Conservation (phyloP, 495 filamentous ascomycete genomes). For the Trichocladium uniseriatum region DNA sequence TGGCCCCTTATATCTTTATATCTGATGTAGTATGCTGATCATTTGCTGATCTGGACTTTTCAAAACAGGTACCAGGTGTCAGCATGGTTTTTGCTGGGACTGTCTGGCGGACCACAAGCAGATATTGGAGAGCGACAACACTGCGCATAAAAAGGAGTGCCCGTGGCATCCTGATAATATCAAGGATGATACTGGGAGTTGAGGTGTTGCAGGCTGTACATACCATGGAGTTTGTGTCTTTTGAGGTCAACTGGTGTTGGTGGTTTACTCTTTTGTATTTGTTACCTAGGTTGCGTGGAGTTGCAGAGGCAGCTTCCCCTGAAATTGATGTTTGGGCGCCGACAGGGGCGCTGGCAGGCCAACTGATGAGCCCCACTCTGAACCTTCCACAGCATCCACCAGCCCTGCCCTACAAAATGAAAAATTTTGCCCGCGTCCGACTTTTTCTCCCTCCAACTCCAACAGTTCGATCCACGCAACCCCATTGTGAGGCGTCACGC, state of each 20-base stretch:
- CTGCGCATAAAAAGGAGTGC: constrained; percentile 7
- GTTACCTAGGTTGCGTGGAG: too few species aligned
- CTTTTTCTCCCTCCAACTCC: background rate
- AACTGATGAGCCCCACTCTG: background rate
- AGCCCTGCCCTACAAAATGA: constrained; percentile 1
- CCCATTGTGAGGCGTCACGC: too few species aligned
- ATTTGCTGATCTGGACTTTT: constrained; percentile 9
- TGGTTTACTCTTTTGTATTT: too few species aligned
- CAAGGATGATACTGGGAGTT: background rate
- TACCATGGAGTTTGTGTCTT: too few species aligned
- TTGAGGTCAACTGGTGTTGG: too few species aligned
- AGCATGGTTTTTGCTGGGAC: constrained; percentile 21
- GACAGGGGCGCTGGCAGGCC: background rate
- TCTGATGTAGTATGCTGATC: background rate
- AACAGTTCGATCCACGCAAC: background rate
- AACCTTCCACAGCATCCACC: background rate
- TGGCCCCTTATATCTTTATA: background rate
- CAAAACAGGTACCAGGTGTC: constrained; percentile 12
- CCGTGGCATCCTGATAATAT: constrained; percentile 14
- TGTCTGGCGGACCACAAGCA: constrained; percentile 15
- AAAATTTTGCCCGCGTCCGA: background rate
- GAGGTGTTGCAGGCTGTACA: background rate
- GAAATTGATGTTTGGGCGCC: background rate
- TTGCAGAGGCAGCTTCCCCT: too few species aligned
- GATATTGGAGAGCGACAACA: constrained; percentile 18